Evolutionary conservation across 2,329 filamentous ascomycete genomes (phyloP).

Genomic region (Hirsutella minnesotensis): DNA sequence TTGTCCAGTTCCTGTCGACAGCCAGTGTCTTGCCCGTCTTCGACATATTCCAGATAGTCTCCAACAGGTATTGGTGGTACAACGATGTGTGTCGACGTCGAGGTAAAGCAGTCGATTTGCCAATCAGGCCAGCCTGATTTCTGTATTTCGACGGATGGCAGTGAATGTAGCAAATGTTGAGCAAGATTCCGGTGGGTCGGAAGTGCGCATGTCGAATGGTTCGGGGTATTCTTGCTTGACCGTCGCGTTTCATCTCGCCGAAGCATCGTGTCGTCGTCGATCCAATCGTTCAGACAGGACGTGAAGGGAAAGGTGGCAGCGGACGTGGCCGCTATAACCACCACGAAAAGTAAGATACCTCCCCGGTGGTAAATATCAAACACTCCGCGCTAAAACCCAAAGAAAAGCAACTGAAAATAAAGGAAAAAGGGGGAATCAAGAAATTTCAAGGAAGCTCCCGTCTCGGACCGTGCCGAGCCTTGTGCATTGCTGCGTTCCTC

Average conservation of each 20-base stretch:
- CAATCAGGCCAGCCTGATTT: constrained; percentile 9
- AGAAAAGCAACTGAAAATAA: constrained; percentile 14
- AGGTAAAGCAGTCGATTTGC: background rate
- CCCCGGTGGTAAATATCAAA: background rate
- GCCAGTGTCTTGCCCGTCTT: constrained; percentile 27
- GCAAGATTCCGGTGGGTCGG: background rate
- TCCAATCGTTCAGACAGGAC: constrained; percentile 33
- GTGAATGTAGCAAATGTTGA: no score
- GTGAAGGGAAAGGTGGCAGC: constrained; percentile 20
- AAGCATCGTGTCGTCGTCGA: constrained; percentile 30
- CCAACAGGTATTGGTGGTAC: constrained; percentile 8
- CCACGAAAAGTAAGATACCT: background rate
- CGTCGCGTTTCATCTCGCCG: constrained; percentile 19
- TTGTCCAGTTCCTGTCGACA: constrained; percentile 25
- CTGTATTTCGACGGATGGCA: no score
- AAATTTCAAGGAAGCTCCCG: constrained; percentile 29
- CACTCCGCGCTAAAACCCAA: constrained; percentile 3
- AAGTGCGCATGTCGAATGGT: no score
- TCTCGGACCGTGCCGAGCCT: constrained; percentile 37
- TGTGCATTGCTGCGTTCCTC: constrained; percentile 55
- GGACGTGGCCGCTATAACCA: constrained; percentile 11
- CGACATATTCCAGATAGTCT: constrained; percentile 25
- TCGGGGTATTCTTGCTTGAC: background rate
- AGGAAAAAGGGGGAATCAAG: constrained; percentile 20
- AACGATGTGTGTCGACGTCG: background rate